Conservation (phyloP, 495 filamentous ascomycete genomes). For the Jackrogersella minutella region DNA sequence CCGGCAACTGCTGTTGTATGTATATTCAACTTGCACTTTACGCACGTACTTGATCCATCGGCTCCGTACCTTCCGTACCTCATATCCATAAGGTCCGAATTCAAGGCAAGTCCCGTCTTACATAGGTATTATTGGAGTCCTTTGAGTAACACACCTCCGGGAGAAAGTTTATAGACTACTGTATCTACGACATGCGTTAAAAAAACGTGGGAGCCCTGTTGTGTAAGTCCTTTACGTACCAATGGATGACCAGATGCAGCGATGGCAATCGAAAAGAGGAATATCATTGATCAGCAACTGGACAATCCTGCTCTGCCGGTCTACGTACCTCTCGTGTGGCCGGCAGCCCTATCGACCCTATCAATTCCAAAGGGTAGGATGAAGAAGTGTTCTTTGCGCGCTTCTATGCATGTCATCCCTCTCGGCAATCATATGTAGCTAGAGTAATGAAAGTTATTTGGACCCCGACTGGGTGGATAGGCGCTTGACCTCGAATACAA, state of each 20-base stretch:
- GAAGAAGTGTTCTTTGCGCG: constrained; percentile 20
- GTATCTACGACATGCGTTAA: constrained; percentile 10
- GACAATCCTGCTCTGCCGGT: constrained; percentile 3
- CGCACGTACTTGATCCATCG: background rate
- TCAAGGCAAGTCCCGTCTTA: background rate
- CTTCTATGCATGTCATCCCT: constrained; percentile 41
- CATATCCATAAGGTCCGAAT: background rate
- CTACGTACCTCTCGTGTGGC: background rate
- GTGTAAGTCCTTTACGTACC: constrained; percentile 17
- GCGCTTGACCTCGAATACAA: background rate
- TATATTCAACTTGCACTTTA: background rate
- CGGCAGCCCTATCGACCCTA: constrained; percentile 1
- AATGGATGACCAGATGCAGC: background rate
- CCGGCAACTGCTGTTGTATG: constrained; percentile 6
- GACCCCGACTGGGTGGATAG: constrained; percentile 28
- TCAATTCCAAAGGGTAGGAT: background rate
- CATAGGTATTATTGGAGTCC: background rate
- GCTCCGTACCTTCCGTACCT: background rate
- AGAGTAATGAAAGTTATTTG: constrained; percentile 3
- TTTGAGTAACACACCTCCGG: constrained; percentile 7
- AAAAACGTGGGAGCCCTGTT: constrained; percentile 39
- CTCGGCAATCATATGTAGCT: constrained; percentile 22
- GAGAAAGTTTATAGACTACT: background rate
- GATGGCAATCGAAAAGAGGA: constrained; percentile 12
- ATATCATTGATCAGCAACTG: background rate